Conservation (phyloP, 192 early-diverging fungal genomes). For the Coemansia sp. region DNA sequence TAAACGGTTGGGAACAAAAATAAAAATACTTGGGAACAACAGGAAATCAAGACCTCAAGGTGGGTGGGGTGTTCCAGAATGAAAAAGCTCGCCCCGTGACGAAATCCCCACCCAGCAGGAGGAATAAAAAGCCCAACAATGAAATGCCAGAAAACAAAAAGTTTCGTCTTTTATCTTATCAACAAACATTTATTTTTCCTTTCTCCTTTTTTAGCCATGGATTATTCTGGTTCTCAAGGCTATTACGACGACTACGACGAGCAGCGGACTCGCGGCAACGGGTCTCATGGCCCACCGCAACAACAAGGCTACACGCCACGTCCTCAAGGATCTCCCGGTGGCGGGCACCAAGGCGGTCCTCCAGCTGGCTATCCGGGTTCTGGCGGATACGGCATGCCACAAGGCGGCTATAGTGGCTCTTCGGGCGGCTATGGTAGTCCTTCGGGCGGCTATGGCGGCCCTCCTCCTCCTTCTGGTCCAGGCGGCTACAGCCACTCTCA, state of each 20-base stretch:
- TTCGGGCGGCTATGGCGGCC: background rate
- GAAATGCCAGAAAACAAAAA: background rate
- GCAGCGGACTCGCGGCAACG: slow-evolving; percentile 5
- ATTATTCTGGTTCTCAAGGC: slow-evolving; percentile 15
- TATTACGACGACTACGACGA: slow-evolving; percentile 14
- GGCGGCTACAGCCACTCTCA: background rate
- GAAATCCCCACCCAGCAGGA: background rate
- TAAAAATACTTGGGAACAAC: too few relatives aligned
- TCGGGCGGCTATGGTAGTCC: background rate
- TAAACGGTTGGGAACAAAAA: too few relatives aligned
- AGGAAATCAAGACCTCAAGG: background rate
- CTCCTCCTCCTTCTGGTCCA: background rate
- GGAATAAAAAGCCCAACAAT: background rate
- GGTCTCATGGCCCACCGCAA: background rate
- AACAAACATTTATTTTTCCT: background rate
- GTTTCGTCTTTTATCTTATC: slow-evolving; percentile 1
- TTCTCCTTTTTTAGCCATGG: slow-evolving; percentile 8
- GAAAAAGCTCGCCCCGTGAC: too few relatives aligned
- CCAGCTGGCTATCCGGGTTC: background rate
- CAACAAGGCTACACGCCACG: background rate
- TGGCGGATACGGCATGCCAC: background rate
- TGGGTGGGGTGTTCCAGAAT: too few relatives aligned
- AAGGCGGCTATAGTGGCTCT: background rate
- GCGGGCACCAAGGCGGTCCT: background rate
- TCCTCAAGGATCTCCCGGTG: background rate